Conservation (phyloP, 805 yeast genomes). For the Hanseniaspora valbyensis region DNA sequence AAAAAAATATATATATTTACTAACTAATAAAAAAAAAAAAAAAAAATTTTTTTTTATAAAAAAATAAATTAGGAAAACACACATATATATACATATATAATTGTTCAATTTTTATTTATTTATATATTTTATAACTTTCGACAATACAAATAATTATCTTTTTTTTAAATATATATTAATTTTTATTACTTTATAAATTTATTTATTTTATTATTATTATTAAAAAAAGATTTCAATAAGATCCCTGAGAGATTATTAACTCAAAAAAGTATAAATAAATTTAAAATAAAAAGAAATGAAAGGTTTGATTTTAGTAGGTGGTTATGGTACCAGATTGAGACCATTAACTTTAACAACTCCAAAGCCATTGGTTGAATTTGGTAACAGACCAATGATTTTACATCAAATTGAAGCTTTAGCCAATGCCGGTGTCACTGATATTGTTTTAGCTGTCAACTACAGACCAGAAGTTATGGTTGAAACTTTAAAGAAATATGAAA, state of each 20-base stretch:
- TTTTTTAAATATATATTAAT: background rate
- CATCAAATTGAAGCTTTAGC: constrained; percentile 98
- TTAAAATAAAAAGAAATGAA: constrained; percentile 48
- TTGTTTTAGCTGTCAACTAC: constrained; percentile 96
- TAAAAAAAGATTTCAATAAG: background rate
- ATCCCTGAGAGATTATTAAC: constrained; percentile 10
- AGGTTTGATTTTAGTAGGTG: constrained; percentile 97
- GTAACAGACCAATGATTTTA: constrained; percentile 96
- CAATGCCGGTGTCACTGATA: constrained; percentile 96
- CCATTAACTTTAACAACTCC: constrained; percentile 92
- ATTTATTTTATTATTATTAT: background rate
- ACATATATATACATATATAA: no score
- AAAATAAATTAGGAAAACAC: no score
- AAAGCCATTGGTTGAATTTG: constrained; percentile 95
- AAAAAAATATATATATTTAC: no score
- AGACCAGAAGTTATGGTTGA: constrained; percentile 99
- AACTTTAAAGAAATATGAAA: constrained; percentile 86
- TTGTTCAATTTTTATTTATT: no score
- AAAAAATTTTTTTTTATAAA: no score
- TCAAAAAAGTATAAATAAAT: background rate
- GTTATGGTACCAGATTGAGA: constrained; percentile 99
- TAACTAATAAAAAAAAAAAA: no score
- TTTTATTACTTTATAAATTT: no score
- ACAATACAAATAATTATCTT: no score
- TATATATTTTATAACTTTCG: no score